Evolutionary conservation across 1,284 basidiomycete genomes (phyloP), one percentile per base, ranked within the genome.

Genomic region (Phlebopus sp.): DNA sequence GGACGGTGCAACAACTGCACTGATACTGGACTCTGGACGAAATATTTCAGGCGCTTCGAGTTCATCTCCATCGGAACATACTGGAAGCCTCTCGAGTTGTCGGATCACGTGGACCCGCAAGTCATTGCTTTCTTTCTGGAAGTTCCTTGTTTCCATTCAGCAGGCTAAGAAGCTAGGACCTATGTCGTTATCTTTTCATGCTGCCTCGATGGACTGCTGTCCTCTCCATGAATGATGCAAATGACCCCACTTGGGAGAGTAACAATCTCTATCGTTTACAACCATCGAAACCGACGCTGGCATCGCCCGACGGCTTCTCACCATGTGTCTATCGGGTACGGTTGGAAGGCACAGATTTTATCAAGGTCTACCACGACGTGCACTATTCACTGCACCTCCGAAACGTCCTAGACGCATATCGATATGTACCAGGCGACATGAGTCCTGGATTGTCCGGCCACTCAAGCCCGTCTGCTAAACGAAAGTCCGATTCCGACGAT

Each of bases 301-400:
- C 37, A 19, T 45, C 51, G 19, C 49, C 39, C 23, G 45, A 53
- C 29, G 35, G 21, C 31, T 49, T 55, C 43, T 36, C 53, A 37
- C 37, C 49, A 46, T 51, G 54, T 49, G 51, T 55, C 32, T 47
- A 43, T 51, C 51, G 51, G 40, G 37, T 52, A 8, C 54, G 59
- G 14, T 52, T 78, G 27, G 63, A 63, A 23, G 55, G 53, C 3
- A 58, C 71, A 32, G 81, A 83, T 55, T 70, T 81, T 56, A 74
- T 86, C 68, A 83, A 82, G 60, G 59, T 86, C 18, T 82, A 81
- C 59, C 81, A 84, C 56, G 80, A 82, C 52, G 69, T 73, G 15
- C 52, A 57, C 18, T 69, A 73, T 50, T 71, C 78, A 14, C 70
- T 79, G 64, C 62, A 66, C 49, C 55, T 86, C 6, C 71, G 83